Evolutionary conservation across 2,329 filamentous ascomycete species (phyloP).

Genomic region (Amesomyces nigricolor): DNA sequence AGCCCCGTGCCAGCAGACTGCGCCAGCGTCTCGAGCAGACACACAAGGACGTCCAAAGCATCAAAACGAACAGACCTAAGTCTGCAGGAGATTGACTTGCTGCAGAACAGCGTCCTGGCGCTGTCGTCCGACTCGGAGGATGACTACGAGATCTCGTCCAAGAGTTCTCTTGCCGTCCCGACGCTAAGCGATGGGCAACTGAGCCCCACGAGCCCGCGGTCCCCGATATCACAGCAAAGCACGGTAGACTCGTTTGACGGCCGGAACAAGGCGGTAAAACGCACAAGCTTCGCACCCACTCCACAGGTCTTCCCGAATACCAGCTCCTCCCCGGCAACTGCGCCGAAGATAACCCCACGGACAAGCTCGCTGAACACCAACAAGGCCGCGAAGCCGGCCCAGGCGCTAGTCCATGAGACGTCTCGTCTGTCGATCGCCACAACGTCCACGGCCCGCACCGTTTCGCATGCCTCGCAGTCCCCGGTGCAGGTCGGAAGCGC

Average conservation of each 20-base stretch:
- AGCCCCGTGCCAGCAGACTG: slow-evolving; percentile 37
- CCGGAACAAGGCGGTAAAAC: slow-evolving; percentile 33
- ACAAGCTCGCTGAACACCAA: slow-evolving; percentile 29
- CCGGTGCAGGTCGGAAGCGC: slow-evolving; percentile 31
- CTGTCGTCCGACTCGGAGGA: slow-evolving; percentile 55
- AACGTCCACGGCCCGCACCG: slow-evolving; percentile 34
- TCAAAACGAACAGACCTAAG: slow-evolving; percentile 46
- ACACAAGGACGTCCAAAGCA: slow-evolving; percentile 50
- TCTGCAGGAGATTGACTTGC: slow-evolving; percentile 46
- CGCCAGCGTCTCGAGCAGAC: slow-evolving; percentile 50
- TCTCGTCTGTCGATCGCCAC: slow-evolving; percentile 37
- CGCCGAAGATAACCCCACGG: slow-evolving; percentile 24
- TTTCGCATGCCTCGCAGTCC: slow-evolving; percentile 30
- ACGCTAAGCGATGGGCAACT: slow-evolving; percentile 22
- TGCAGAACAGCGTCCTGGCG: slow-evolving; percentile 51
- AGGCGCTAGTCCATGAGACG: slow-evolving; percentile 9
- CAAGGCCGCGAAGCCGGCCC: slow-evolving; percentile 11
- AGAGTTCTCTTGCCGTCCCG: slow-evolving; percentile 32
- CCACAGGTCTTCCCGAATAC: slow-evolving; percentile 37
- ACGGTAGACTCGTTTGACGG: slow-evolving; percentile 11
- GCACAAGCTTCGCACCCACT: slow-evolving; percentile 34
- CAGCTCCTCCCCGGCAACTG: slow-evolving; percentile 10
- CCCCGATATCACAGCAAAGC: slow-evolving; percentile 19
- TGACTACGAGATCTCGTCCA: slow-evolving; percentile 32
- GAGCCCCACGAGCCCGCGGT: slow-evolving; percentile 25